Conservation (phyloP, 805 yeast genomes). For the Ogataea paradorogensis region DNA sequence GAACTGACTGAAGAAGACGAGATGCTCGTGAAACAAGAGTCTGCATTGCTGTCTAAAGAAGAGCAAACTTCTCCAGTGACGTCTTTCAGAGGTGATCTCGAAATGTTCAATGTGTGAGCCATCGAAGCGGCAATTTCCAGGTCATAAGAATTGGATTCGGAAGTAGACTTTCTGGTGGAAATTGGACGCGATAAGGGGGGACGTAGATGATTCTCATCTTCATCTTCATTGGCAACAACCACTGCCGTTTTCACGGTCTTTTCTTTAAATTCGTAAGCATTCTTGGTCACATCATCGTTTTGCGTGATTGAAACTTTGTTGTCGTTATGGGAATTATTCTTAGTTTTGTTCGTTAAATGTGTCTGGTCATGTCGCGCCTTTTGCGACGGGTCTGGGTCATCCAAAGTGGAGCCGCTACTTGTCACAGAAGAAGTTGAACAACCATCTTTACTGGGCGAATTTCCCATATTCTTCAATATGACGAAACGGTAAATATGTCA, state of each 20-base stretch:
- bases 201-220: too few species aligned
- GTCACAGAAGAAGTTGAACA: constrained; percentile 34
- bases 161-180: constrained; percentile 9
- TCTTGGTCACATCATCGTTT: constrained; percentile 1
- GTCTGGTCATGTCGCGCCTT: constrained; percentile 24
- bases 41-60: constrained; percentile 42
- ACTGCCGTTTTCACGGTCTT: neutral
- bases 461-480: constrained; percentile 29
- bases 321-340: constrained; percentile 9
- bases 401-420: constrained; percentile 26
- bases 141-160: constrained; percentile 27
- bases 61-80: constrained; percentile 30
- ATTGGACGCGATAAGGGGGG: neutral
- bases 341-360: constrained; percentile 14
- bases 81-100: constrained; percentile 15
- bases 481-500: constrained; percentile 1
- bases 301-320: constrained; percentile 8
- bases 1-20: constrained; percentile 32
- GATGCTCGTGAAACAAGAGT: constrained; percentile 32
- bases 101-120: constrained; percentile 37
- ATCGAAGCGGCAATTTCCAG: constrained; percentile 46
- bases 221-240: neutral
- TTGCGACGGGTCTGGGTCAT: constrained; percentile 36
- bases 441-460: constrained; percentile 40
- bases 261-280: neutral